Evolutionary conservation across 495 filamentous ascomycete genomes (phyloP).

Genomic region (Cryomyces minteri): DNA sequence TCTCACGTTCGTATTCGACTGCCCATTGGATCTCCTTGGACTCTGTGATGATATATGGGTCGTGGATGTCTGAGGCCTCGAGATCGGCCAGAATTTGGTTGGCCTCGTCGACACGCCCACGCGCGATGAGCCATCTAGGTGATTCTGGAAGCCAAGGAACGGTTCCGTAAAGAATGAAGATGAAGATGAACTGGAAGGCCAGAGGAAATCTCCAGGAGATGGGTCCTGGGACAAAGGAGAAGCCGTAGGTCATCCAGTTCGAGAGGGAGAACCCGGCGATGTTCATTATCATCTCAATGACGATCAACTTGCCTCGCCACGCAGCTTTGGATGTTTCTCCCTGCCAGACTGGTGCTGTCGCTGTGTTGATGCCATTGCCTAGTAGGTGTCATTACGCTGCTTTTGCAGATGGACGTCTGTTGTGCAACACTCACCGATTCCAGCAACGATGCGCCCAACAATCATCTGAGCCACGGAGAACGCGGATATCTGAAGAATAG

Average conservation of each 20-base stretch:
- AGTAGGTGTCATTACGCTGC: constrained; percentile 8
- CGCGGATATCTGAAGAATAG: constrained; percentile 42
- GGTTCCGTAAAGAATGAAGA: constrained; percentile 29
- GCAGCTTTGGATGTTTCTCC: constrained; percentile 38
- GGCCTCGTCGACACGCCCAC: constrained; percentile 26
- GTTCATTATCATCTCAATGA: constrained; percentile 42
- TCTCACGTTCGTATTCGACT: constrained; percentile 28
- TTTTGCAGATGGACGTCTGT: constrained; percentile 16
- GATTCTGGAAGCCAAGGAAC: constrained; percentile 38
- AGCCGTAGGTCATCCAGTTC: constrained; percentile 42
- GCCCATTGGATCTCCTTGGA: constrained; percentile 29
- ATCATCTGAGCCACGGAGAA: constrained; percentile 46
- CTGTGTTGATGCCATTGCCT: constrained; percentile 48
- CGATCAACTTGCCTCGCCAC: constrained; percentile 40
- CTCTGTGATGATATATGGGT: constrained; percentile 28
- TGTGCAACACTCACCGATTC: not conserved
- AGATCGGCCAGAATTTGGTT: constrained; percentile 30
- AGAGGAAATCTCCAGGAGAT: constrained; percentile 37
- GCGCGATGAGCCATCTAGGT: constrained; percentile 31
- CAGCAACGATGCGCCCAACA: constrained; percentile 24
- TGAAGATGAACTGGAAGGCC: constrained; percentile 40
- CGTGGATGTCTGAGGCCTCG: constrained; percentile 25
- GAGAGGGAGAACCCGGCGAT: constrained; percentile 35
- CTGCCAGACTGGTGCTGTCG: constrained; percentile 47
- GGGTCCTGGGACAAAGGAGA: constrained; percentile 27